phyloP scores from a whole-genome alignment of 805 yeast genomes.

The Komagataella pseudopastoris region DNA sequence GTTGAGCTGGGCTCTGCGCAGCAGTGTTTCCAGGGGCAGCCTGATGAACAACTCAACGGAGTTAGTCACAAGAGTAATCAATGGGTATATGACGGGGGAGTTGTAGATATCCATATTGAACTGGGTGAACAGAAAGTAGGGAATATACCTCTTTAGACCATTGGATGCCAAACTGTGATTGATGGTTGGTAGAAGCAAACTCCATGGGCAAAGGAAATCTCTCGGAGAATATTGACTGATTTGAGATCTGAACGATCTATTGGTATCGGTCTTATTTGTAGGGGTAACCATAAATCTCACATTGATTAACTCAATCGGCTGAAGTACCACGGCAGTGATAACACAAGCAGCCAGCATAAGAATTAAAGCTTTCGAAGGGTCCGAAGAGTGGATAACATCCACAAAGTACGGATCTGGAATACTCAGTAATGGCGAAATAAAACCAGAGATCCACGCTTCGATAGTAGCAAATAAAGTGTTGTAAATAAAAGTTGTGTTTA shows the following conservation, averaged over 20 bases:
- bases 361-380: conserved; percentile 53
- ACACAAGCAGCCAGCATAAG: conserved; percentile 62
- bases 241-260: conserved; percentile 62
- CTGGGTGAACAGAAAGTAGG: conserved; percentile 43
- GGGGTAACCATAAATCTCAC: conserved; percentile 66
- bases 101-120: conserved; percentile 56
- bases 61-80: conserved; percentile 46
- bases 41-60: conserved; percentile 58
- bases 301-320: conserved; percentile 75
- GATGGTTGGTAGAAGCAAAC: conserved; percentile 53
- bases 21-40: conserved; percentile 78
- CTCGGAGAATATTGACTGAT: conserved; percentile 34
- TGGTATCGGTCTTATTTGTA: conserved; percentile 27
- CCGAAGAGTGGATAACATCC: conserved; percentile 69
- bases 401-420: conserved; percentile 85
- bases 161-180: conserved; percentile 48
- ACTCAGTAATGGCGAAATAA: conserved; percentile 65
- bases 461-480: conserved; percentile 63
- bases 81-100: conserved; percentile 45
- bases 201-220: conserved; percentile 36
- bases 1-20: conserved; percentile 72
- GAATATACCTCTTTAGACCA: conserved; percentile 53
- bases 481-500: conserved; percentile 68
- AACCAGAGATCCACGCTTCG: conserved; percentile 88
- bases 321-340: conserved; percentile 53